Evolutionary conservation across 179 eudicot species (phyloP), one percentile per base, ranked within the genome.

Genomic region (Gypsophila paniculata): DNA sequence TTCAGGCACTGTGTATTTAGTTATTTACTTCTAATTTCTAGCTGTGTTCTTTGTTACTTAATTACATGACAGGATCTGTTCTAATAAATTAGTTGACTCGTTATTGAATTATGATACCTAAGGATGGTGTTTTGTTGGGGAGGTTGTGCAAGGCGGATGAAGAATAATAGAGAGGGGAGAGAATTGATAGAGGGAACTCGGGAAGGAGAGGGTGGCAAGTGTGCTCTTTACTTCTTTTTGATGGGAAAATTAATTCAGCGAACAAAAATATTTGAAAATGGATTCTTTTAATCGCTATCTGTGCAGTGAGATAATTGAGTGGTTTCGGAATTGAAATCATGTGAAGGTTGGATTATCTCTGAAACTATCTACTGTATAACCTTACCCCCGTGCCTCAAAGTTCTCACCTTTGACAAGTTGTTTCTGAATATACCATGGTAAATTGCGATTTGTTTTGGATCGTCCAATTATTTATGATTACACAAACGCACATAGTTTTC

Each of bases 241-340:
- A 42, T 3, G 46, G 1, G 6, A 42, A 42, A 18, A 46, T 17
- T 10, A 29, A 8, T 39, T 39, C 9, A 12, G 51, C 18, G 13
- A 19, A 64, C 68, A 64, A 1, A 12, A 39, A 36, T 11, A 34
- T 19, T 39, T 63, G 67, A 63, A 63, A 63, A 39, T n/a, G 67
- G 21, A 38, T 23, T 65, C 21, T 12, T 65, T 44, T 13, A 65
- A 65, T 8, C 44, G 54, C 69, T 17, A 17, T 17, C 12, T 65
- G 32, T 65, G 36, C 34, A 44, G 54, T 46, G 68, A 64, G 52
- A 46, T 11, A 4, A 21, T 6, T n/a, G 34, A 25, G 21, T 22
- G 53, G 55, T 8, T 38, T 63, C 17, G 49, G 25, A 61, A 29
- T 61, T 61, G 68, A 38, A 38, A 36, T 19, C 4, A 18, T 36